Evolutionary conservation across 805 yeast species (phyloP).

Genomic region (Ogataea saltuana): DNA sequence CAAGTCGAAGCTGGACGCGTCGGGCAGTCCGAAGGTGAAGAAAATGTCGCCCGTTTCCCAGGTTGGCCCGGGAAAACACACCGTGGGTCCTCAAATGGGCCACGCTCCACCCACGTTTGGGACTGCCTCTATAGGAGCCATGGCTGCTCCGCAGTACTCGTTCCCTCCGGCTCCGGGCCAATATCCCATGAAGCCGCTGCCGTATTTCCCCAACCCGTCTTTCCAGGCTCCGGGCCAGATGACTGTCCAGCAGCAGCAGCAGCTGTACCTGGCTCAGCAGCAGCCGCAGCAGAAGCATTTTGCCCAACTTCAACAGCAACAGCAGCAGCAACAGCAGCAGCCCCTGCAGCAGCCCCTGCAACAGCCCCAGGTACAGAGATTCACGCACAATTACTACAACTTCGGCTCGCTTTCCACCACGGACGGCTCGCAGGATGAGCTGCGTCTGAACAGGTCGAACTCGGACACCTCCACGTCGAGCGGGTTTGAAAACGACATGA

Average conservation of each 20-base stretch:
- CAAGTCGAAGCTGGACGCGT: conserved; percentile 36
- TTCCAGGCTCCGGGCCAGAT: conserved; percentile 6
- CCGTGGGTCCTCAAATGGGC: conserved; percentile 3
- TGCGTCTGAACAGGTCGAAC: conserved; percentile 25
- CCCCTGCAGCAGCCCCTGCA: conserved; percentile 16
- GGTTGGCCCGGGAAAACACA: background rate
- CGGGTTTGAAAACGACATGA: conserved; percentile 21
- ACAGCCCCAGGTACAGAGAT: conserved; percentile 22
- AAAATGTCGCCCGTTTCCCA: conserved; percentile 10
- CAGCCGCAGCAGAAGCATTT: conserved; percentile 13
- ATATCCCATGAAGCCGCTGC: conserved; percentile 13
- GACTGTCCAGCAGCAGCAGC: conserved; percentile 11
- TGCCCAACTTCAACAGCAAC: conserved; percentile 16
- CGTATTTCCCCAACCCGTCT: conserved; percentile 10
- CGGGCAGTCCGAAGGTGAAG: conserved; percentile 15
- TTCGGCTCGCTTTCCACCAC: conserved; percentile 30
- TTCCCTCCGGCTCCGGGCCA: conserved; percentile 21
- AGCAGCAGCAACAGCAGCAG: conserved; percentile 24
- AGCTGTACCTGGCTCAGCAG: conserved; percentile 17
- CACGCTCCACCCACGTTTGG: conserved; percentile 21
- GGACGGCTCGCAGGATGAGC: conserved; percentile 33
- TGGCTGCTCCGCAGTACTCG: conserved; percentile 11
- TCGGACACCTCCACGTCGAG: conserved; percentile 33
- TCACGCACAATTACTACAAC: conserved; percentile 25
- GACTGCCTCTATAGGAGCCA: conserved; percentile 5